A percentile compares a stretch with the other conserved stretches of the same genome.
These are phyloP conservation scores for Trypanosoma theileri DNA, from an alignment of 208 protist species.

Conservation along the genomic window DNA sequence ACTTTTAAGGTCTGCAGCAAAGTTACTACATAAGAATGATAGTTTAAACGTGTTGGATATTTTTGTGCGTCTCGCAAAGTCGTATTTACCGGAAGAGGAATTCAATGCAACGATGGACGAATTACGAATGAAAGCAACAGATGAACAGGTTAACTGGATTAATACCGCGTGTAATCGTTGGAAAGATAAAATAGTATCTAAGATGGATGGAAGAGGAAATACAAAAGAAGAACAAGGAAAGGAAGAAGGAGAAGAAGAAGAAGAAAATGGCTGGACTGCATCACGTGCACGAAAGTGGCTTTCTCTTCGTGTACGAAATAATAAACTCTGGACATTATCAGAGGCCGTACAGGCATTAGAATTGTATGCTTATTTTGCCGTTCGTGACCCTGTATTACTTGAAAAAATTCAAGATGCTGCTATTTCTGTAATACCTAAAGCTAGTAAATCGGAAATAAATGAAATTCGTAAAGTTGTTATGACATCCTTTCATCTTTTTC, in stretches of 20 bases:
- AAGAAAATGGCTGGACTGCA: conserved; percentile 2
- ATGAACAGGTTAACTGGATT: conserved; percentile 13
- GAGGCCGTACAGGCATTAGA: conserved; percentile 25
- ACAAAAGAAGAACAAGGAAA: not conserved
- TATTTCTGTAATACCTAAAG: conserved; percentile 5
- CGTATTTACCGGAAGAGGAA: conserved; percentile 1
- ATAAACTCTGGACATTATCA: conserved; percentile 7
- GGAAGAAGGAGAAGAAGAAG: conserved; percentile 3
- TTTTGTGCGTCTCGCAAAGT: conserved; percentile 9
- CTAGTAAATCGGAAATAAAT: conserved; percentile 9
- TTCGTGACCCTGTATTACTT: conserved; percentile 35
- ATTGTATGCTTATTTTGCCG: conserved; percentile 28
- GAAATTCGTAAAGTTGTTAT: conserved; percentile 23
- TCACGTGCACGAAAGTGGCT: conserved; percentile 16
- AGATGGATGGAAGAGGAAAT: not conserved
- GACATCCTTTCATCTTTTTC: conserved; percentile 18
- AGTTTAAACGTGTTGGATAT: not conserved
- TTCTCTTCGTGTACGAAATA: conserved; percentile 4
- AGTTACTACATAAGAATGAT: conserved; percentile 26
- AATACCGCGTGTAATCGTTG: not conserved
- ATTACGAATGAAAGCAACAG: conserved; percentile 13
- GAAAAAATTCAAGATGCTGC: conserved; percentile 20
- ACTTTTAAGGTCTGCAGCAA: conserved; percentile 2
- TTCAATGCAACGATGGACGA: conserved; percentile 8
- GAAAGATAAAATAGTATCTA: not conserved